Conservation (phyloP, 768 basidiomycete species). For the Hypsizygus marmoreus region DNA sequence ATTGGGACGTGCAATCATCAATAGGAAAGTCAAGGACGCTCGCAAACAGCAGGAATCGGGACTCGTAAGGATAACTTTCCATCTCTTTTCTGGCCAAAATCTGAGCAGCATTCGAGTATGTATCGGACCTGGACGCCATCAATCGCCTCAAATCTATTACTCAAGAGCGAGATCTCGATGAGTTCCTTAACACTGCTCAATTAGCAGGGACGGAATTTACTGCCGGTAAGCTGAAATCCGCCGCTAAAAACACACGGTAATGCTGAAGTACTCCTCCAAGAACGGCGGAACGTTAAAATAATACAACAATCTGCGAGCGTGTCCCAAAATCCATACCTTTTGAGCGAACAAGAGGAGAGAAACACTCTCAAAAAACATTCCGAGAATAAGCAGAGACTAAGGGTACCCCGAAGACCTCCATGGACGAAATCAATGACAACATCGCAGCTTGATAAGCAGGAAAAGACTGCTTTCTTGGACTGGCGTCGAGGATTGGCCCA, state of each 20-base stretch:
- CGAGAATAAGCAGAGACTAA: constrained; percentile 71
- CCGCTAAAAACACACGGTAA: not conserved
- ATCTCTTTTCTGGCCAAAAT: constrained; percentile 2
- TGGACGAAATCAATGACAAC: constrained; percentile 86
- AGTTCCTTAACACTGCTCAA: constrained; percentile 93
- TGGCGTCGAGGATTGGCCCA: constrained; percentile 92
- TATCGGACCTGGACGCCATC: constrained; percentile 69
- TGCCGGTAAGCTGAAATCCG: constrained; percentile 61
- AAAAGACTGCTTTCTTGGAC: constrained; percentile 87
- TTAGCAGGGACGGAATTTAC: constrained; percentile 95
- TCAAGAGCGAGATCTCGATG: constrained; percentile 93
- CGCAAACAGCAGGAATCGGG: constrained; percentile 60
- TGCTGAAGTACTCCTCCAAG: constrained; percentile 37
- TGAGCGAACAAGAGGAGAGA: constrained; percentile 80
- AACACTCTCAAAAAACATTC: constrained; percentile 72
- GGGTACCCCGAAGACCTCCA: constrained; percentile 86
- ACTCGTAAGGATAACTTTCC: constrained; percentile 48
- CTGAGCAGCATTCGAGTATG: constrained; percentile 51
- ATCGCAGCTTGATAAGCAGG: constrained; percentile 81
- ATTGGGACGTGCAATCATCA: constrained; percentile 94
- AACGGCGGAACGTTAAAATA: constrained; percentile 80
- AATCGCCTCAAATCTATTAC: constrained; percentile 87
- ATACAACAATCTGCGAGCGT: constrained; percentile 57
- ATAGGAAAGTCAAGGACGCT: constrained; percentile 82
- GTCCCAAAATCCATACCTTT: constrained; percentile 82